These are phyloP conservation scores for Flaveria robusta DNA, from an alignment of 129 eudicot genomes.

Conservation along the genomic window DNA sequence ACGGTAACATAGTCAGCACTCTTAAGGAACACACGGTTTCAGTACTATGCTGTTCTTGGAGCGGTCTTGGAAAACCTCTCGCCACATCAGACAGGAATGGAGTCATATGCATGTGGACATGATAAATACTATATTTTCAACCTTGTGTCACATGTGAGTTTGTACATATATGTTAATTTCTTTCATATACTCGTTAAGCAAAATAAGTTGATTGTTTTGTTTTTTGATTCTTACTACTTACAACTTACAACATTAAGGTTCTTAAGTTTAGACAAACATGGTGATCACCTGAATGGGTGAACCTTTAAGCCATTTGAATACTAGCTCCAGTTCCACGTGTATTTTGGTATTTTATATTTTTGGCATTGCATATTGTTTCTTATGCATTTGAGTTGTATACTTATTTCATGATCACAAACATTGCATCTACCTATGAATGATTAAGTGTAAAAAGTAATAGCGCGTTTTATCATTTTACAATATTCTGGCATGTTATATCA, in stretches of 20 bases:
- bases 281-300: neutral
- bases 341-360: neutral
- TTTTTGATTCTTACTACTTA: conserved; percentile 7
- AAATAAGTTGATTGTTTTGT: conserved; percentile 22
- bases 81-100: conserved; percentile 85
- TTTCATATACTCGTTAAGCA: conserved; percentile 2
- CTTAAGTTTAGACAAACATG: neutral
- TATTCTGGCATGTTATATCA: too few relatives aligned
- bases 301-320: conserved; percentile 6
- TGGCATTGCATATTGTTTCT: too few relatives aligned
- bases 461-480: too few relatives aligned
- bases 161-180: conserved; percentile 28
- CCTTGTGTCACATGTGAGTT: neutral
- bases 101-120: conserved; percentile 70
- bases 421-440: too few relatives aligned
- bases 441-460: too few relatives aligned
- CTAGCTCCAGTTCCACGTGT: neutral
- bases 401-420: too few relatives aligned
- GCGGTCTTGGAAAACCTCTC: conserved; percentile 82
- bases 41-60: conserved; percentile 89
- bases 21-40: conserved; percentile 74
- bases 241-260: neutral
- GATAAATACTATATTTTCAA: conserved; percentile 7
- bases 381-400: too few relatives aligned
- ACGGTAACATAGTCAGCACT: conserved; percentile 66